Percentiles rank a stretch among this genome's conserved stretches.
phyloP scores from a whole-genome alignment of 2,329 filamentous ascomycete genomes.

The Mycocentrospora acerina region DNA sequence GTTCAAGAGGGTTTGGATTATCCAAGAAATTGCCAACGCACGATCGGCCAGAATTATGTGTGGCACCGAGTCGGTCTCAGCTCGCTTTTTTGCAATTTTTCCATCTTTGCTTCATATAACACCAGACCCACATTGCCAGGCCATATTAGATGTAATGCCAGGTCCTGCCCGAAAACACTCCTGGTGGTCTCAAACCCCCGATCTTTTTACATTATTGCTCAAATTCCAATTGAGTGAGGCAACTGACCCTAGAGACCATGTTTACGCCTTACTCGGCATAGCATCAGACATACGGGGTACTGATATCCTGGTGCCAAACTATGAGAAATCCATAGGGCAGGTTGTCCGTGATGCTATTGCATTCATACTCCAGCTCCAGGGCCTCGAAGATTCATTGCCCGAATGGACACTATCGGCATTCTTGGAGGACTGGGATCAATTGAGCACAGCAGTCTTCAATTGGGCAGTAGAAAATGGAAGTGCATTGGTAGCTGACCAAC shows the following conservation, averaged over 20 bases:
- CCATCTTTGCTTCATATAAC: conserved; percentile 3
- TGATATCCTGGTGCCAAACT: not conserved
- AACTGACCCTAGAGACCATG: conserved; percentile 16
- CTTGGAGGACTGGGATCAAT: not conserved
- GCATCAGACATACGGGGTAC: conserved; percentile 9
- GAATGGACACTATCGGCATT: not conserved
- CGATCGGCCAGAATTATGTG: conserved; percentile 9
- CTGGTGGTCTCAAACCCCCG: conserved; percentile 18
- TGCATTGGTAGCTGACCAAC: not conserved
- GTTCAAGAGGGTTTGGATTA: conserved; percentile 23
- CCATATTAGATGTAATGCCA: conserved; percentile 29
- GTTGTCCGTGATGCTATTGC: not conserved
- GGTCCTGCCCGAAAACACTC: conserved; percentile 9
- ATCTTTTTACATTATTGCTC: conserved; percentile 15
- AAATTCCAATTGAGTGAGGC: conserved; percentile 19
- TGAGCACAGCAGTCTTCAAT: too few relatives aligned
- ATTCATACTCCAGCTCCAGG: not conserved
- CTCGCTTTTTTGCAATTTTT: conserved; percentile 12
- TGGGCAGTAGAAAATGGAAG: too few relatives aligned
- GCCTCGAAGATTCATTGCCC: not conserved
- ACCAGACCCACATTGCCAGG: conserved; percentile 10
- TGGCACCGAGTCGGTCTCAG: conserved; percentile 11
- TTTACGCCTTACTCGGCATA: conserved; percentile 24
- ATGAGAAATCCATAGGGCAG: not conserved
- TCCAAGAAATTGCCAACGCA: conserved; percentile 26